Evolutionary conservation across 78 protist genomes (phyloP), one percentile per base, ranked within the genome.

Genomic region (Dictyostelium brefeldianum): DNA sequence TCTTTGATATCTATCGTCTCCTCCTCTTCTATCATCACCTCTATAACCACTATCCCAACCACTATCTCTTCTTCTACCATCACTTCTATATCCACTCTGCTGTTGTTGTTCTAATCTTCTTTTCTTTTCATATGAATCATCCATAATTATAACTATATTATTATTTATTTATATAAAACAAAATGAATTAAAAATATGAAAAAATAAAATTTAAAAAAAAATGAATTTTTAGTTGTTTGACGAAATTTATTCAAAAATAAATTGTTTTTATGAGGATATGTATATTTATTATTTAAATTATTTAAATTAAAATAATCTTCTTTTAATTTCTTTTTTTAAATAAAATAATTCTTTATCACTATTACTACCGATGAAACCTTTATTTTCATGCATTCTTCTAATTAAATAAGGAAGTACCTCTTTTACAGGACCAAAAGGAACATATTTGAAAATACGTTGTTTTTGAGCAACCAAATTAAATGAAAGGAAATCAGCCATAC

Each of bases 351-450:
- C 92, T 47, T 67, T 87, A 12, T 62, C 83, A 77, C 92, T 87
- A 51, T 77, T 77, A 41, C 83, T 75, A 20, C 96, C 96, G 10
- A 93, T 46, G 54, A 93, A 83, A 48, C 96, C 96, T 73, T 78
- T 82, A 83, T 93, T 93, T 47, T 93, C 96, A 8, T 93, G 96
- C 96, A 93, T 93, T 27, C 96, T 78, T 50, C 96, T 78, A 22
- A 93, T 31, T n/a, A 93, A 18, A 31, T 93, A 93, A 4, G 96
- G 96, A 0, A 93, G 22, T 0, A 84, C 92, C 25, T 80, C 83
- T 48, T 83, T 12, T 1, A 93, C 96, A 4, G 96, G 96, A 53
- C 96, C 96, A 56, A 64, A 93, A 3, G 96, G 96, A 9, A 93
- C 92, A 47, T 93, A 93, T 73, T 93, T 93, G 50, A 82, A 93